These are phyloP conservation scores for Rhamnella rubrinervis DNA, from an alignment of 331 rosid species.

Conservation along the genomic window DNA sequence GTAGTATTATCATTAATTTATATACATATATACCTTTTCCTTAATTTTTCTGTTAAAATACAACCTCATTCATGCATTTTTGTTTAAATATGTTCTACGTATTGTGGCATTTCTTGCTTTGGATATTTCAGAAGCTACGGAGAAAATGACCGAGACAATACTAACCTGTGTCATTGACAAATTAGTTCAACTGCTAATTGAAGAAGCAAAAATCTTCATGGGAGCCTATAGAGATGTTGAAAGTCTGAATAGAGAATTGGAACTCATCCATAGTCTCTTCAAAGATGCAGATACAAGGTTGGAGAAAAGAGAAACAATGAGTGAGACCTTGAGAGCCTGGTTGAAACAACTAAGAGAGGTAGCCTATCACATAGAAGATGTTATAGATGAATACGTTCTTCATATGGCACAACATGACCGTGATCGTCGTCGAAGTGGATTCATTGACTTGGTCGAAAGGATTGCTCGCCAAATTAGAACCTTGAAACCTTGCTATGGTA, in stretches of 20 bases:
- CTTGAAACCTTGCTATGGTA: background rate
- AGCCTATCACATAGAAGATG: constrained; percentile 6
- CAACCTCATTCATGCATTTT: no score
- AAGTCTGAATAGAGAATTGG: background rate
- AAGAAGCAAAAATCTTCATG: background rate
- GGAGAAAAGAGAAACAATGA: background rate
- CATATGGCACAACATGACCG: background rate
- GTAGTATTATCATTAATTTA: no score
- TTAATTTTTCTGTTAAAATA: no score
- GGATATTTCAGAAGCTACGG: background rate
- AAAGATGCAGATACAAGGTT: background rate
- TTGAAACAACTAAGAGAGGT: background rate
- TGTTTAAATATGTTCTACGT: no score
- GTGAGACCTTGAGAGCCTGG: background rate
- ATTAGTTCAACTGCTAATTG: background rate
- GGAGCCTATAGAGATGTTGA: background rate
- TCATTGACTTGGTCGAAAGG: background rate
- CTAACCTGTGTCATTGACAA: background rate
- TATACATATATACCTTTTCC: no score
- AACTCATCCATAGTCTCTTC: background rate
- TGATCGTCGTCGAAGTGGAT: background rate
- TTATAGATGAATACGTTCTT: background rate
- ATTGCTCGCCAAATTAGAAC: background rate
- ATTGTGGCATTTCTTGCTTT: background rate
- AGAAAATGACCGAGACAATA: background rate